Base-by-base conservation (phyloP, 768 basidiomycete species). In the Mycena venus region DNA sequence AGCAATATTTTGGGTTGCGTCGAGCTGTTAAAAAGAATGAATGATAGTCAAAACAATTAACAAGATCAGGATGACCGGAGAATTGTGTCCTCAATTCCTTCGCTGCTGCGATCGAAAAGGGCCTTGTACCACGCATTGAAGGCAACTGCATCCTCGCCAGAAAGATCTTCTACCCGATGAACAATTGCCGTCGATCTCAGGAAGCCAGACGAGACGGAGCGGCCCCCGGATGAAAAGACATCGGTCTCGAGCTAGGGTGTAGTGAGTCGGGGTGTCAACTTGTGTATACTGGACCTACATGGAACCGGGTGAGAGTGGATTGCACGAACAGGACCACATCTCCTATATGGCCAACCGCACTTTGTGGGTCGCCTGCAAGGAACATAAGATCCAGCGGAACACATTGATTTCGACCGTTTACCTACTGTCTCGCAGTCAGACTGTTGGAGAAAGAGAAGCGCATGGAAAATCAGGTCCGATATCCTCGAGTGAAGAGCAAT, bases 371-470 rank as follows among this genome's bases (percentile, higher is more conserved):
- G 58, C 95, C 95, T 96, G 74, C 68, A 23, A 42, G 42, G 70
- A 71, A 44, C 68, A 71, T 31, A 64, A 67, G 15, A 42, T 14
- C 27, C 32, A 53, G 49, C 40, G 21, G 62, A 31, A 25, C 58
- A 14, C 15, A 42, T 34, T 25, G 11, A 38, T 10, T 12, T 56
- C 25, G 53, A 47, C 17, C 47, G 34, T 25, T 68, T 85, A 93
- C 95, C 95, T 36, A 96, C 92, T 25, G 91, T 92, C 79, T 95
- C 94, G 74, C 93, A 95, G 77, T 95, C 94, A 76, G 93, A 95
- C 49, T 91, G 88, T 68, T 94, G 90, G 51, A 95, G 83, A 70
- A 95, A 88, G 19, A 84, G 83, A 53, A 95, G 82, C 0, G 91
- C 90, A 74, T 90, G 87, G 31, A 89, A 91, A 34, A 95, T 83